Conservation (phyloP, 306 rosid genomes). For the Medicago arabica region DNA sequence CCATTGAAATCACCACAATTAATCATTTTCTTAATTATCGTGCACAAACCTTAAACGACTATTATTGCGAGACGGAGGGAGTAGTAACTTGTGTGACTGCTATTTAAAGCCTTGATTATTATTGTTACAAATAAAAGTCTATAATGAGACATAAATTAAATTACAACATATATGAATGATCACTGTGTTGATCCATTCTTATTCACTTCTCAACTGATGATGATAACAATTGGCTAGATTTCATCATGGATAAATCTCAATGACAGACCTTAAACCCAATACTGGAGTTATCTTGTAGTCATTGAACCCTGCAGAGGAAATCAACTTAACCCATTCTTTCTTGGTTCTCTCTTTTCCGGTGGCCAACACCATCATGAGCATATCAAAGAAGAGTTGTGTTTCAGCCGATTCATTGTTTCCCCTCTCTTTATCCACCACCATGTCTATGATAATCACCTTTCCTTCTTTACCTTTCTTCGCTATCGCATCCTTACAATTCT, state of each 20-base stretch:
- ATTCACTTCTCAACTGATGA: not conserved
- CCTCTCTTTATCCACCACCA: slow-evolving; percentile 14
- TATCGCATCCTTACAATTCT: slow-evolving; percentile 36
- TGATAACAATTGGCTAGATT: not conserved
- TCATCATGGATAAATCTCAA: slow-evolving; percentile 28
- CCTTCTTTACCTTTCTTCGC: not conserved
- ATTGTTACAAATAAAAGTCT: not conserved
- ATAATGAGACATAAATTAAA: not conserved
- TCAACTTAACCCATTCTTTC: slow-evolving; percentile 35
- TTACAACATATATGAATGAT: not conserved
- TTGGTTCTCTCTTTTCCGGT: slow-evolving; percentile 31
- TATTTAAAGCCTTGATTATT: not conserved
- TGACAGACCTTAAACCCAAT: slow-evolving; percentile 28
- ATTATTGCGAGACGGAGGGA: no score
- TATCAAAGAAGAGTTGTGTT: slow-evolving; percentile 39
- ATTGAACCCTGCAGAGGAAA: slow-evolving; percentile 30
- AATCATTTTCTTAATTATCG: no score
- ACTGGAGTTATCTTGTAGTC: slow-evolving; percentile 25
- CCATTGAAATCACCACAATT: no score
- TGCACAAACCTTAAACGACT: no score
- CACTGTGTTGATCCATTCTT: not conserved
- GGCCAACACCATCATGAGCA: slow-evolving; percentile 33
- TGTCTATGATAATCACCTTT: slow-evolving; percentile 38
- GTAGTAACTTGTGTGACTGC: not conserved
- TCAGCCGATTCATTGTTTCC: not conserved